A percentile compares a stretch with the other conserved stretches of the same genome.
These are phyloP conservation scores for Jatropha multifida DNA, from an alignment of 441 rosid species.

Conservation along the genomic window DNA sequence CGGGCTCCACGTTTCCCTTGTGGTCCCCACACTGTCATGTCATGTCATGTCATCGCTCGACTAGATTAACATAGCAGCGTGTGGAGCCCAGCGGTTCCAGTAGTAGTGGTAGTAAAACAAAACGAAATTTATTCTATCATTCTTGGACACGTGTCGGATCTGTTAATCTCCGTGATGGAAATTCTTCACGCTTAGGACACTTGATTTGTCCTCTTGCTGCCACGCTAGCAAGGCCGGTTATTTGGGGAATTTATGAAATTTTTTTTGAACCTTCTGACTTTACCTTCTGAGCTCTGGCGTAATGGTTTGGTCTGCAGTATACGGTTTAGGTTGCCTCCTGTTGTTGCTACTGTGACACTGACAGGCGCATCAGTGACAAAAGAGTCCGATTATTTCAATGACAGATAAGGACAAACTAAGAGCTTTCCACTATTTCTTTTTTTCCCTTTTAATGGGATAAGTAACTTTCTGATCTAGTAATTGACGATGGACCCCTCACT, in stretches of 20 bases:
- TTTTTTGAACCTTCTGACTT: not conserved
- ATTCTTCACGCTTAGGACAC: not conserved
- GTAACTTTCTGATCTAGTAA: not conserved
- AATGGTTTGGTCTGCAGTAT: not conserved
- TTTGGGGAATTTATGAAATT: too few species aligned
- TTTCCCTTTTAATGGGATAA: not conserved
- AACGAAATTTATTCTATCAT: not conserved
- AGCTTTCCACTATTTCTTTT: not conserved
- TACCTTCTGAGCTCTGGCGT: not conserved
- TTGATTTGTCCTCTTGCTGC: conserved; percentile 26
- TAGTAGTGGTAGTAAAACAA: not conserved
- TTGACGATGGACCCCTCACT: not conserved
- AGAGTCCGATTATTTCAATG: conserved; percentile 23
- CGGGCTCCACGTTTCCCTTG: conserved; percentile 3
- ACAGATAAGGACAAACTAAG: conserved; percentile 17
- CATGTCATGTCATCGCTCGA: conserved; percentile 16
- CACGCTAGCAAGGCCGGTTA: conserved; percentile 29
- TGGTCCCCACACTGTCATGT: conserved; percentile 23
- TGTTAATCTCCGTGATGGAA: not conserved
- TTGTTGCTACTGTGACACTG: not conserved
- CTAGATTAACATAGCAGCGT: conserved; percentile 19
- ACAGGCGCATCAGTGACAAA: conserved; percentile 15
- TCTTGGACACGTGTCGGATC: conserved; percentile 4
- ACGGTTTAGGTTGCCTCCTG: not conserved
- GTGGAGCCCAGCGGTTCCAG: not conserved